Base-by-base conservation (phyloP, 2,329 filamentous ascomycete genomes). In the Oidium heveae region DNA sequence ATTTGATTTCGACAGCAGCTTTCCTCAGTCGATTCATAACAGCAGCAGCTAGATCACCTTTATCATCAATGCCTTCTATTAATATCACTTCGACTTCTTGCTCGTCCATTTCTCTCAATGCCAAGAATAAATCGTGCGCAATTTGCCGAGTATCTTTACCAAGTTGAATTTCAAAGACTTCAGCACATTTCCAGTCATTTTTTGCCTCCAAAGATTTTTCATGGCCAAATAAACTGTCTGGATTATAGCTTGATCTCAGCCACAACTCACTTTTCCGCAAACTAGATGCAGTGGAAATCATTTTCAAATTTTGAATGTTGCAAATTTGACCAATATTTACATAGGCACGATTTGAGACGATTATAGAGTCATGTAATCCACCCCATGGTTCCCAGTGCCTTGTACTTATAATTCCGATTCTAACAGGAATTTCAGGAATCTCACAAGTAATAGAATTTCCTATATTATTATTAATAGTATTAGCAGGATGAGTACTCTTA, bases 91-190 rank as follows among this genome's bases (percentile, higher is more conserved):
- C 80, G 4, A 86, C 86, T 33, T 79, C 76, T 58, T 79, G 73
- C 62, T 80, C 77, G 66, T 98, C 91, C 58, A 98, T 74, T 60
- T 88, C 84, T 54, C 91, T 74, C 54, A 98, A 70, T 1, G 86
- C 85, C 13, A 86, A 85, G 66, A 98, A 98, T 15, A 98, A 71
- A 0, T 85, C 84, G 61, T 88, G 79, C 1, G 91, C 89, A 61
- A 98, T 87, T 34, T 76, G 76, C 59, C 77, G 76, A 0, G 79
- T 80, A 47, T 83, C 76, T 16, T 68, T 69, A 0, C 89, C 88
- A 15, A 98, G 71, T 56, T 78, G 70, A 49, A 93, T 77, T 61
- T 93, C 84, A 61, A 86, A 54, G 6, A 63, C 39, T 33, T 63
- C 52, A 15, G 59, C 63, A 18, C 24, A 28, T 28, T 28, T 28